These are phyloP conservation scores for Omphalotus olearius DNA, from an alignment of 1,284 basidiomycete genomes.

Conservation along the genomic window DNA sequence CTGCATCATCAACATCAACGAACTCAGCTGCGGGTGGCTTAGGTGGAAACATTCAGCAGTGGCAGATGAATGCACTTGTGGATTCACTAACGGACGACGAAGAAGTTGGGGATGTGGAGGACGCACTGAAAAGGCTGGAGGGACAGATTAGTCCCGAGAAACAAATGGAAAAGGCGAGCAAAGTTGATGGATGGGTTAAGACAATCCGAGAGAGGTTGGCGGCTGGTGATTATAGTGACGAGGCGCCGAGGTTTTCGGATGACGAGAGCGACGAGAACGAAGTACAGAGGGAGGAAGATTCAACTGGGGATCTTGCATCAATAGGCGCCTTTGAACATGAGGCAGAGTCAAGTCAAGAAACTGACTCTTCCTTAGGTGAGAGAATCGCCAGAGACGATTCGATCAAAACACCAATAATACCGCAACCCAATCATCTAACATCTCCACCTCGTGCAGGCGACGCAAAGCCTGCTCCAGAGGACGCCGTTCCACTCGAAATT, in stretches of 20 bases:
- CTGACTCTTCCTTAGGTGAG: conserved; percentile 11
- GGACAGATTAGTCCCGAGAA: conserved; percentile 75
- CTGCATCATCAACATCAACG: conserved; percentile 34
- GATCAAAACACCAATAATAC: conserved; percentile 27
- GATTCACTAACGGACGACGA: conserved; percentile 75
- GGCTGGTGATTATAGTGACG: conserved; percentile 55
- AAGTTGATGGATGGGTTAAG: conserved; percentile 80
- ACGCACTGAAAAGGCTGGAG: conserved; percentile 73
- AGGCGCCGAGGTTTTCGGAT: conserved; percentile 45
- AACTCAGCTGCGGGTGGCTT: conserved; percentile 42
- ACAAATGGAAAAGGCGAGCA: conserved; percentile 64
- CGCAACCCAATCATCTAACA: conserved; percentile 23
- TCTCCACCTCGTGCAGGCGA: conserved; percentile 34
- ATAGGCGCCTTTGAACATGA: neutral
- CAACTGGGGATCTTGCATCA: conserved; percentile 14
- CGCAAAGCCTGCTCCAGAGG: conserved; percentile 50
- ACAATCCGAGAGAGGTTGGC: conserved; percentile 62
- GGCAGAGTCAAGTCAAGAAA: neutral
- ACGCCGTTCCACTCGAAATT: conserved; percentile 64
- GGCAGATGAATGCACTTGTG: conserved; percentile 77
- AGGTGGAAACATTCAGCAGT: conserved; percentile 62
- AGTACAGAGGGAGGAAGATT: conserved; percentile 26
- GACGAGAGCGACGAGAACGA: conserved; percentile 43
- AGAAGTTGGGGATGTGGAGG: conserved; percentile 74
- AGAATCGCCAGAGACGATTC: conserved; percentile 10